These are phyloP conservation scores for Fusarium sp. DNA, from an alignment of 2,329 filamentous ascomycete species.

Conservation along the genomic window DNA sequence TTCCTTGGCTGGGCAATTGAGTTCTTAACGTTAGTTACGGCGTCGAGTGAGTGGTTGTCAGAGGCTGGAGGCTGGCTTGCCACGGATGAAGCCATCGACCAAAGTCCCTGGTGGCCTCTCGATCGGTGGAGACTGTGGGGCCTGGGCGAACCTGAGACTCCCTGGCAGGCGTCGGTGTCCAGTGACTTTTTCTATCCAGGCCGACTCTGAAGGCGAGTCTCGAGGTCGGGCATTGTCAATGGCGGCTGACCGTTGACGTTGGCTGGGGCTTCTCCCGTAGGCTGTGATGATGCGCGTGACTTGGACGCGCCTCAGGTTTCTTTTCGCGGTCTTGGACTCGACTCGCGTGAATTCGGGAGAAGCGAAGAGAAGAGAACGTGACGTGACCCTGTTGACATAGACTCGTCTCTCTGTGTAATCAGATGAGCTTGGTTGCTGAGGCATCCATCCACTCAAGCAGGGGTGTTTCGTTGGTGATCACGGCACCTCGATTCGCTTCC, in stretches of 20 bases:
- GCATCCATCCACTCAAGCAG: slow-evolving; percentile 32
- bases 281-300: slow-evolving; percentile 29
- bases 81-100: neutral
- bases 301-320: slow-evolving; percentile 15
- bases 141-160: slow-evolving; percentile 28
- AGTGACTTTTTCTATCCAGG: slow-evolving; percentile 37
- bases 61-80: neutral
- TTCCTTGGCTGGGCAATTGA: neutral
- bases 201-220: slow-evolving; percentile 27
- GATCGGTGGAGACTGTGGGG: slow-evolving; percentile 16
- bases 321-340: slow-evolving; percentile 28
- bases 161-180: slow-evolving; percentile 35
- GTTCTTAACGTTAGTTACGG: neutral
- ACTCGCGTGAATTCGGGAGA: neutral
- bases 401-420: slow-evolving; percentile 14
- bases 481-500: slow-evolving; percentile 18
- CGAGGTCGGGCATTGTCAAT: slow-evolving; percentile 12
- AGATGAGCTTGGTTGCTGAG: slow-evolving; percentile 41
- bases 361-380: slow-evolving; percentile 28
- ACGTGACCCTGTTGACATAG: slow-evolving; percentile 33
- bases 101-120: neutral
- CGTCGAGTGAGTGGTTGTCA: neutral
- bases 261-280: slow-evolving; percentile 6
- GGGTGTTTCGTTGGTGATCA: slow-evolving; percentile 25
- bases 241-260: slow-evolving; percentile 32